These are phyloP conservation scores for Thelephora ganbajun DNA, from an alignment of 768 basidiomycete genomes.

Conservation along the genomic window DNA sequence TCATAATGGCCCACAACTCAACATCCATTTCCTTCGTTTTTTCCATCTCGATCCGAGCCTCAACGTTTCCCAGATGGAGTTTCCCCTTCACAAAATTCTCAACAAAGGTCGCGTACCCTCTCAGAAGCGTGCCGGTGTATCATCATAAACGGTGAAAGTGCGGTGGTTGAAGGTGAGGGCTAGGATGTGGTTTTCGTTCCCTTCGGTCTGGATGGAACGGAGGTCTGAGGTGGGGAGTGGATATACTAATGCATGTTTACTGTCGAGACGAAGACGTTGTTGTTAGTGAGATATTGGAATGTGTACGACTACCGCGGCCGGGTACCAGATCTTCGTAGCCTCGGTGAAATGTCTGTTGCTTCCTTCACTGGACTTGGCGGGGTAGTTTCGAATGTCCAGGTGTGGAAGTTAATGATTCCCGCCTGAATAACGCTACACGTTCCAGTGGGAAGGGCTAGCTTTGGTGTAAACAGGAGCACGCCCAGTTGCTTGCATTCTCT, in stretches of 20 bases:
- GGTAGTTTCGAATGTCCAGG: too few relatives aligned
- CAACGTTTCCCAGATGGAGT: conserved; percentile 19
- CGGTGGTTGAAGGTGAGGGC: conserved; percentile 11
- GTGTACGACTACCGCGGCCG: too few relatives aligned
- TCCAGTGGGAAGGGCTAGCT: too few relatives aligned
- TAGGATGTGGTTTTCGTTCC: conserved; percentile 6
- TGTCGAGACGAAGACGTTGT: conserved; percentile 13
- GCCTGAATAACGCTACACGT: too few relatives aligned
- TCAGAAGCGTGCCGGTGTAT: conserved; percentile 30
- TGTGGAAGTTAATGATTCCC: too few relatives aligned
- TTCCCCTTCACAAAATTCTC: conserved; percentile 29
- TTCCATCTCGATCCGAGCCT: conserved; percentile 32
- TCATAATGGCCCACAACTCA: conserved; percentile 46
- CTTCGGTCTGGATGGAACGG: conserved; percentile 18
- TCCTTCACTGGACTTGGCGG: too few relatives aligned
- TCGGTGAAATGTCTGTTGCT: too few relatives aligned
- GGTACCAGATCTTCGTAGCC: too few relatives aligned
- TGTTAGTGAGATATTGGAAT: not conserved
- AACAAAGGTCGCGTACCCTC: conserved; percentile 36
- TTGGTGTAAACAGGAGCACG: too few relatives aligned
- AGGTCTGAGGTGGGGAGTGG: conserved; percentile 52
- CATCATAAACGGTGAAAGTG: conserved; percentile 32
- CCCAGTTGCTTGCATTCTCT: too few relatives aligned
- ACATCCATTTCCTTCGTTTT: conserved; percentile 42
- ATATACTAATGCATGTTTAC: conserved; percentile 35